phyloP scores from a whole-genome alignment of 805 yeast genomes.

The Starmerella apicola region DNA sequence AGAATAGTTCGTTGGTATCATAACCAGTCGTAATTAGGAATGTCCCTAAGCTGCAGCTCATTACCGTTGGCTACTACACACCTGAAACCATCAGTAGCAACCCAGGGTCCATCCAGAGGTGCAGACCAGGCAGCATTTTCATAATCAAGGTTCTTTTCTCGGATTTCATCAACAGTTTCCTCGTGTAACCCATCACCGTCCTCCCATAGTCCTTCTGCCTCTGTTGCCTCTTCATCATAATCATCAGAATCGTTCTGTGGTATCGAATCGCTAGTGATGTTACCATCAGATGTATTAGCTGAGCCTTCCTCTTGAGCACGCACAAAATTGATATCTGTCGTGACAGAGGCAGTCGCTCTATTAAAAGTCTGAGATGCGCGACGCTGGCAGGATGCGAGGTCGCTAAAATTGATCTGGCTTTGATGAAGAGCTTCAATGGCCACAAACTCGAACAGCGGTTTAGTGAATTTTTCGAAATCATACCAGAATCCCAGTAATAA shows the following conservation, averaged over 20 bases:
- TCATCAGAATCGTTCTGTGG: slow-evolving; percentile 4
- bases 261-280: too few species aligned
- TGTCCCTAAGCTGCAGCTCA: slow-evolving; percentile 27
- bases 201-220: slow-evolving; percentile 3
- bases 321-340: background rate
- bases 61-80: slow-evolving; percentile 38
- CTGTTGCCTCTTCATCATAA: slow-evolving; percentile 1
- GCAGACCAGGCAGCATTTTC: slow-evolving; percentile 62
- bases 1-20: too few species aligned
- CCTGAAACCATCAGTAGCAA: slow-evolving; percentile 48
- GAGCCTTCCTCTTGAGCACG: too few species aligned
- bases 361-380: background rate
- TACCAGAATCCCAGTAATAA: slow-evolving; percentile 53
- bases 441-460: slow-evolving; percentile 72
- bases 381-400: slow-evolving; percentile 8
- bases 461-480: slow-evolving; percentile 69
- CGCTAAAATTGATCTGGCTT: slow-evolving; percentile 4
- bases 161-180: slow-evolving; percentile 58
- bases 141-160: slow-evolving; percentile 61
- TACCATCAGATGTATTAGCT: background rate
- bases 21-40: slow-evolving; percentile 36
- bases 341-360: background rate
- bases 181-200: background rate
- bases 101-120: slow-evolving; percentile 74
- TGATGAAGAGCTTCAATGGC: slow-evolving; percentile 60